Conservation (phyloP, 2,329 filamentous ascomycete genomes). For the Ceratocystis cubensis region DNA sequence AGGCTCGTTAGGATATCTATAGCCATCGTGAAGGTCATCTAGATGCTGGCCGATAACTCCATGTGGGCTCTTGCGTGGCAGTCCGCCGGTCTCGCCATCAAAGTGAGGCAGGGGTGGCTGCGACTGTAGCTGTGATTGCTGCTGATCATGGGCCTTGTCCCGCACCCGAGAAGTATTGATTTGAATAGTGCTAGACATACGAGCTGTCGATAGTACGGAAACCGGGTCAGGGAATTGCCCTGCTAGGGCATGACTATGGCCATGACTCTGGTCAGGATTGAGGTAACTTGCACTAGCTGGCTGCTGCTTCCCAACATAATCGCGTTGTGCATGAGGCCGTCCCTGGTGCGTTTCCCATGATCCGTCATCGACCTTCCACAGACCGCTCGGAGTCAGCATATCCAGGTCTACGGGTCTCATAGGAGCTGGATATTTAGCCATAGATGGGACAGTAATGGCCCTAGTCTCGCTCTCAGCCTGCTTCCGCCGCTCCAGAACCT, state of each 20-base stretch:
- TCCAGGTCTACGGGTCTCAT: background rate
- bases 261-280: too few species aligned
- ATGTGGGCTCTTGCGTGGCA: background rate
- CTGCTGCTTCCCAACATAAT: too few species aligned
- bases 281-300: too few species aligned
- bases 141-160: too few species aligned
- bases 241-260: too few species aligned
- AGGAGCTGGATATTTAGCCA: background rate
- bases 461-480: background rate
- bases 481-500: constrained; percentile 1
- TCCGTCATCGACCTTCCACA: constrained; percentile 7
- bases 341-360: background rate
- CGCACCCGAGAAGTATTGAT: too few species aligned
- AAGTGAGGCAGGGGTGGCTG: background rate
- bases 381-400: background rate
- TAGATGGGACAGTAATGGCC: background rate
- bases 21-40: constrained; percentile 2
- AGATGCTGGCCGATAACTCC: constrained; percentile 10
- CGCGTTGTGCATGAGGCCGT: background rate
- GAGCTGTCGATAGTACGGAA: too few species aligned
- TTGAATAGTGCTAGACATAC: too few species aligned
- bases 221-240: too few species aligned
- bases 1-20: background rate
- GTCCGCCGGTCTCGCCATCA: background rate
- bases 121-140: background rate